Evolutionary conservation across 257 asterid species (phyloP).

Genomic region (Apocynum venetum): DNA sequence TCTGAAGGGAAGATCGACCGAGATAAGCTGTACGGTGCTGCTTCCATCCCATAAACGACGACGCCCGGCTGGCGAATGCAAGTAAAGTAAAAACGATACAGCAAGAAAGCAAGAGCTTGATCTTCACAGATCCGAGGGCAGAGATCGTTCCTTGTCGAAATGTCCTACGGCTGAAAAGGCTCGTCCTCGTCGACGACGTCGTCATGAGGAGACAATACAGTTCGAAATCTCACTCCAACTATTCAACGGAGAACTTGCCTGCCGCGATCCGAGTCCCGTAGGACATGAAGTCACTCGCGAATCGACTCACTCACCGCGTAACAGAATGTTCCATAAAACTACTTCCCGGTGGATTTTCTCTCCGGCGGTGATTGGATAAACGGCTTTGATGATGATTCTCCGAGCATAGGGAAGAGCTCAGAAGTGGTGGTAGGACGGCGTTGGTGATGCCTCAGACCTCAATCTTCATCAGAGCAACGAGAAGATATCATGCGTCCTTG

Average conservation of each 20-base stretch:
- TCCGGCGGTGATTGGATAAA: neutral
- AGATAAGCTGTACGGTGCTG: constrained; percentile 28
- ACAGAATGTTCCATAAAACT: neutral
- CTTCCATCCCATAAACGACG: constrained; percentile 58
- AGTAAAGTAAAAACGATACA: constrained; percentile 40
- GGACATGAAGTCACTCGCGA: neutral
- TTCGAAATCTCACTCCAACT: neutral
- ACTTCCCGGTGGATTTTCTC: neutral
- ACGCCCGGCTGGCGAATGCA: constrained; percentile 43
- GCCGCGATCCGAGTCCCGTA: neutral
- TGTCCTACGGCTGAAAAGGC: constrained; percentile 68
- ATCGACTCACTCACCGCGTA: neutral
- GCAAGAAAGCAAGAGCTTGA: constrained; percentile 55
- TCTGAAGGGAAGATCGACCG: constrained; percentile 35
- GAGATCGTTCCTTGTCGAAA: constrained; percentile 60
- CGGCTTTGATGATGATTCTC: neutral
- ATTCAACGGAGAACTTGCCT: neutral
- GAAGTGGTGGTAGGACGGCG: neutral
- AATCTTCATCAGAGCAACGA: neutral
- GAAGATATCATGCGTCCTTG: neutral
- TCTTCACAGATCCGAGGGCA: constrained; percentile 60
- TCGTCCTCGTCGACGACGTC: constrained; percentile 35
- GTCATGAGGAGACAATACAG: constrained; percentile 3
- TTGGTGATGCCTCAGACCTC: neutral
- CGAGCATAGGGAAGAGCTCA: neutral